Evolutionary conservation across 805 yeast genomes (phyloP), one percentile per base, ranked within the genome.

Genomic region (Danielia reshetovae): DNA sequence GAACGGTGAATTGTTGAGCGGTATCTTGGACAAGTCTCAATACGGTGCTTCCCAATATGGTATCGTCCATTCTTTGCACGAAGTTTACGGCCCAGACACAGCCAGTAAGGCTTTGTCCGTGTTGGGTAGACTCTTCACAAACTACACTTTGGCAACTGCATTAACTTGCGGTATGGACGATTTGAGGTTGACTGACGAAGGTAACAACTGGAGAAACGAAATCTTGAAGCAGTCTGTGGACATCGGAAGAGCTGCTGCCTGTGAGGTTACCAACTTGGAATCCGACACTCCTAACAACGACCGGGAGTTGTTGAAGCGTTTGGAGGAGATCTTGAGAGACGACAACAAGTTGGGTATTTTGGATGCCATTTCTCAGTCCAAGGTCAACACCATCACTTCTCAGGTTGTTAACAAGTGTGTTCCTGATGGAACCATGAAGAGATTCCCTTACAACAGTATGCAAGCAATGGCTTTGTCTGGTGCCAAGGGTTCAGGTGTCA

Each of bases 151-250:
- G 76, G 74, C 79, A 68, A 84, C 86, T 38, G 97, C 96, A 1
- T 85, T 93, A 57, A 93, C 98, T 6, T 93, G 99, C 80, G 98
- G 99, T 75, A 94, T 93, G 98, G 99, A 93, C 60, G 99, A 93
- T 68, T 72, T 93, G 60, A 78, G 95, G 58, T 74, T 94, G 49
- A 93, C 97, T 15, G 76, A 62, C 3, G 95, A 86, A 50, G 99
- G 99, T 57, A 89, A 94, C 59, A 54, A 71, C 40, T 81, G 94
- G 90, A 80, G 99, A 71, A 65, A 67, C 10, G 94, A 87, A 40
- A 85, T 93, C 42, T 72, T 94, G 59, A 67, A 76, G 47, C 79
- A 79, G 40, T 79, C 94, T 17, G 75, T 74, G 34, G 94, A 84
- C 51, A 81, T 79, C 38, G 99, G 98, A 55, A 75, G 90, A 58